phyloP scores from a whole-genome alignment of 2,329 filamentous ascomycete species.

The Penicillium sp. region DNA sequence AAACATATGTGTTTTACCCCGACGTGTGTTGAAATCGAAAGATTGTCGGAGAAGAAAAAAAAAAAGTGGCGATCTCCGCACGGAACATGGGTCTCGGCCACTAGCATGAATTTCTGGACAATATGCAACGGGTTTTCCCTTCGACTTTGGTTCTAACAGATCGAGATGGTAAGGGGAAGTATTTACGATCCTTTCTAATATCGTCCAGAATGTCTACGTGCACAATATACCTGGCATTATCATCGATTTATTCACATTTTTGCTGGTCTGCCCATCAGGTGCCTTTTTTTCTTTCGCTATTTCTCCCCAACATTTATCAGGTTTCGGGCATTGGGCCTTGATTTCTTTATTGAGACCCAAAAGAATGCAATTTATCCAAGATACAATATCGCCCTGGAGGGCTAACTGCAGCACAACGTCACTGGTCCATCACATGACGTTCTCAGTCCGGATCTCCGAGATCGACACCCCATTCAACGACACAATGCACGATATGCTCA shows the following conservation, averaged over 20 bases:
- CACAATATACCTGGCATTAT: neutral
- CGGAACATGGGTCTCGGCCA: constrained; percentile 5
- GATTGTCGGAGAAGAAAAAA: constrained; percentile 12
- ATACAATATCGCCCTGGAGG: neutral
- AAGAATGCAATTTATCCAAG: neutral
- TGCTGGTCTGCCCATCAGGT: neutral
- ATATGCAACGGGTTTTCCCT: neutral
- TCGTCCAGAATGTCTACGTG: neutral
- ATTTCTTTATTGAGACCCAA: neutral
- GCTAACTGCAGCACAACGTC: constrained; percentile 1
- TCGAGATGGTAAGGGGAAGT: neutral
- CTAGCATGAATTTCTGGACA: neutral
- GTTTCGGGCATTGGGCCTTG: neutral
- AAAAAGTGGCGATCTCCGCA: constrained; percentile 19
- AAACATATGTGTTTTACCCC: neutral
- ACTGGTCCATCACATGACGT: constrained; percentile 11
- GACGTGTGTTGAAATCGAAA: constrained; percentile 1
- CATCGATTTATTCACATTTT: neutral
- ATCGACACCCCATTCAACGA: constrained; percentile 5
- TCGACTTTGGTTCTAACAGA: neutral
- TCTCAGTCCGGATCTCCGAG: constrained; percentile 8
- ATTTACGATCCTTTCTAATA: neutral
- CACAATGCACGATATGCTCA: neutral
- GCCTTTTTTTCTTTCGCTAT: neutral
- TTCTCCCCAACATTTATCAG: neutral